Conservation (phyloP, 2,329 filamentous ascomycete species). For the Pyrenophora graminea region DNA sequence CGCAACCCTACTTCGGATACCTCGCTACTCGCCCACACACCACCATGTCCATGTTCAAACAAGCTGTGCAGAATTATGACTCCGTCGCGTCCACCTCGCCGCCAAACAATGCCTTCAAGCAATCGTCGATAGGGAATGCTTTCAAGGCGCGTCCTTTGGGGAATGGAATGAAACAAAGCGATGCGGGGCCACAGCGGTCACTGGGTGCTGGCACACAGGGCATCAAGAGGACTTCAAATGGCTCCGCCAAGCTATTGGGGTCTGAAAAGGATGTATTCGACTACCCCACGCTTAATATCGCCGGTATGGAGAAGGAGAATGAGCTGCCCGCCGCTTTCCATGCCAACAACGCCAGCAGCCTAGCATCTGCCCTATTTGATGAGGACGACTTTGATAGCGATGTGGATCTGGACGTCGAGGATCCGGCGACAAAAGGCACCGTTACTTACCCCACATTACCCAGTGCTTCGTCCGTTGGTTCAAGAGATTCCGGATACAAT, state of each 20-base stretch:
- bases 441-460: conserved; percentile 51
- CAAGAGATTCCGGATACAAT: conserved; percentile 46
- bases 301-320: conserved; percentile 35
- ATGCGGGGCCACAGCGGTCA: conserved; percentile 12
- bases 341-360: conserved; percentile 22
- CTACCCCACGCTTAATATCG: conserved; percentile 34
- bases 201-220: conserved; percentile 32
- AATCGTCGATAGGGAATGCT: conserved; percentile 45
- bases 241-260: conserved; percentile 51
- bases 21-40: conserved; percentile 24
- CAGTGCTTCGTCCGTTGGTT: conserved; percentile 9
- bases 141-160: conserved; percentile 43
- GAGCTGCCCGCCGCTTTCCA: conserved; percentile 19
- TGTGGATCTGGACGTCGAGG: conserved; percentile 71
- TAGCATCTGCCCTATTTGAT: conserved; percentile 56
- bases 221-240: conserved; percentile 53
- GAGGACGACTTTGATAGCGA: conserved; percentile 90
- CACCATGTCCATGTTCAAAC: conserved; percentile 44
- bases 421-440: conserved; percentile 56
- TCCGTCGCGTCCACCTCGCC: conserved; percentile 34
- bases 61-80: conserved; percentile 48
- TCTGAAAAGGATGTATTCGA: conserved; percentile 42
- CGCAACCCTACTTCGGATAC: conserved; percentile 19
- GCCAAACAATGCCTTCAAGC: conserved; percentile 29
- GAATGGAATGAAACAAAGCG: conserved; percentile 41